A percentile compares a stretch with the other conserved stretches of the same genome.
These are phyloP conservation scores for Eucalyptus melliodora DNA, from an alignment of 345 rosid genomes.

Conservation along the genomic window DNA sequence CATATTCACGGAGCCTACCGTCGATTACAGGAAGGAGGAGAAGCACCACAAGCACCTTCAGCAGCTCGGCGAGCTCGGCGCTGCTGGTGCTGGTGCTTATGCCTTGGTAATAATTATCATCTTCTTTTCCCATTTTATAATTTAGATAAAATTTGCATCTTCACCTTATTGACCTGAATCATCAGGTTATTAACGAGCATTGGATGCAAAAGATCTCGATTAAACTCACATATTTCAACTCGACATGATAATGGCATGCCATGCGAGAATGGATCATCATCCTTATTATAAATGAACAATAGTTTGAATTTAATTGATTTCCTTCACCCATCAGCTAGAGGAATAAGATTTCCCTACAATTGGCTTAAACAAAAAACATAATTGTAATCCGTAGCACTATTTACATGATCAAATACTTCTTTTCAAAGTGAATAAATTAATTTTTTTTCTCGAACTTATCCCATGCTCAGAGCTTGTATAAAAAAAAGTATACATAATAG, in stretches of 20 bases:
- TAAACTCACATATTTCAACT: neutral
- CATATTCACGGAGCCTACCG: neutral
- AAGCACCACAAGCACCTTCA: conserved; percentile 52
- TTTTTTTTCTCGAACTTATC: too few relatives aligned
- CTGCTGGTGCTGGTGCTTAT: conserved; percentile 29
- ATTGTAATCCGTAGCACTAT: too few relatives aligned
- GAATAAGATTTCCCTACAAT: neutral
- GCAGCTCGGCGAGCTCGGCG: conserved; percentile 28
- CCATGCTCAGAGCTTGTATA: too few relatives aligned
- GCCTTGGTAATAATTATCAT: conserved; percentile 22
- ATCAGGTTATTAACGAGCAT: neutral
- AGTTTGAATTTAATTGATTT: too few relatives aligned
- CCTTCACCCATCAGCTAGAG: neutral
- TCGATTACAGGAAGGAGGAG: conserved; percentile 34
- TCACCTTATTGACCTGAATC: neutral
- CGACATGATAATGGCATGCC: neutral
- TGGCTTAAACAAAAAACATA: neutral
- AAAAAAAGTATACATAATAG: neutral
- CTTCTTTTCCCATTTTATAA: neutral
- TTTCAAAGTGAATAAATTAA: too few relatives aligned
- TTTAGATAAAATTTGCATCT: neutral
- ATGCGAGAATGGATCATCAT: neutral
- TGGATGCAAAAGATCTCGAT: neutral
- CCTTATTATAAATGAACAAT: neutral
- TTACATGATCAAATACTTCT: too few relatives aligned